Base-by-base conservation (phyloP, 768 basidiomycete species). In the Leccinum subtestaceum region DNA sequence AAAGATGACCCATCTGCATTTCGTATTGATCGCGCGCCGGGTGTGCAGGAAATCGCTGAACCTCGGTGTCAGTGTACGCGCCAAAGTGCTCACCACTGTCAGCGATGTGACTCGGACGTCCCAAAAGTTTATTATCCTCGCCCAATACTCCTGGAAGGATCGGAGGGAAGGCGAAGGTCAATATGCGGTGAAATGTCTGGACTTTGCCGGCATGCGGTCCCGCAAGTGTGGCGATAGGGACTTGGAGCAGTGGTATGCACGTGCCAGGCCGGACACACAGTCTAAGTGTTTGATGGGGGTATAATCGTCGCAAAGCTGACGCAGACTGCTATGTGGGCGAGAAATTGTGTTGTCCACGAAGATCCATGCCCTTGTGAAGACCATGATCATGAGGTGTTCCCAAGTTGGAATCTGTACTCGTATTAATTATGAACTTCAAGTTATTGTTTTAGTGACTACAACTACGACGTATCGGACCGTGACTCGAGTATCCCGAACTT, bases 271-370 rank as follows among this genome's bases (percentile, higher is more conserved):
- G 23, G 23, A 23, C 23, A 23, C 23, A 23, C 25, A 27, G 25
- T 27, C 25, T 27, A 93, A 92, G 63, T 98, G 96, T 72, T 74
- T 98, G 23, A 95, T 98, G 93, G 96, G 96, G 90, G 88, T 99
- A 96, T 72, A 80, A 74, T 54, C 84, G 97, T 21, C 82, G 95
- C 70, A 98, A 93, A 74, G 71, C 82, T 0, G 81, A 89, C 56
- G 91, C 87, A 2, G 79, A 93, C 56, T 99, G 97, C 64, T 97
- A 91, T 63, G 88, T 99, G 13, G 93, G 91, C 0, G 79, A 95
- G 55, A 93, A 97, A 74, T 99, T 95, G 95, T 0, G 84, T 89
- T 7, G 87, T 80, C 25, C 85, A 91, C 58, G 91, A 94, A 56
- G 93, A 95, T 48, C 75, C 81, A 55, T 99, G 97, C 70, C 69